phyloP scores from a whole-genome alignment of 306 rosid species.

The Morella rubra region DNA sequence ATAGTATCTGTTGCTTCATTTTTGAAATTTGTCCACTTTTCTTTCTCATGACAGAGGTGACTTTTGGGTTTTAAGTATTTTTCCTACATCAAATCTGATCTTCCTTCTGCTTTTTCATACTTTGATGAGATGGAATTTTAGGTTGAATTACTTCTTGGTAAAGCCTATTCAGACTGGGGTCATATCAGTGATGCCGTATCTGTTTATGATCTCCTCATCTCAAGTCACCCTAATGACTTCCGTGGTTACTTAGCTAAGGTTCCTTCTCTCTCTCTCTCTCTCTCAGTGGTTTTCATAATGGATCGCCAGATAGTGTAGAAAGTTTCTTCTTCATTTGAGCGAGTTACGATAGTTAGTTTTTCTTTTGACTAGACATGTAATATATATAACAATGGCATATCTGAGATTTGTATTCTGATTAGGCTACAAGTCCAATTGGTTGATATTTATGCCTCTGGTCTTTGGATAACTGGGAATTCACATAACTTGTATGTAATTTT shows the following conservation, averaged over 20 bases:
- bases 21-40: not conserved
- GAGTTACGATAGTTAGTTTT: not conserved
- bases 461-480: not conserved
- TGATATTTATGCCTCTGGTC: slow-evolving; percentile 13
- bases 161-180: slow-evolving; percentile 96
- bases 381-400: not conserved
- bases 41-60: not conserved
- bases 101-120: not conserved
- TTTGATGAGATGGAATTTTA: slow-evolving; percentile 33
- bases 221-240: slow-evolving; percentile 74
- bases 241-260: slow-evolving; percentile 98
- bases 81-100: slow-evolving; percentile 15
- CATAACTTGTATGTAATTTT: slow-evolving; percentile 14
- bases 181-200: slow-evolving; percentile 86
- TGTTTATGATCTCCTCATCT: slow-evolving; percentile 76
- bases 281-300: not conserved
- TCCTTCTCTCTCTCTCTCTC: slow-evolving; percentile 1
- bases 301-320: slow-evolving; percentile 1
- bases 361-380: not conserved
- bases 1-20: not conserved
- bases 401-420: not conserved
- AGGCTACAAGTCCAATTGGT: not conserved
- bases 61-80: slow-evolving; percentile 1
- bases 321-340: slow-evolving; percentile 4
- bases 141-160: slow-evolving; percentile 96